Conservation (phyloP, 768 basidiomycete genomes). For the Termitomyces titanicus region DNA sequence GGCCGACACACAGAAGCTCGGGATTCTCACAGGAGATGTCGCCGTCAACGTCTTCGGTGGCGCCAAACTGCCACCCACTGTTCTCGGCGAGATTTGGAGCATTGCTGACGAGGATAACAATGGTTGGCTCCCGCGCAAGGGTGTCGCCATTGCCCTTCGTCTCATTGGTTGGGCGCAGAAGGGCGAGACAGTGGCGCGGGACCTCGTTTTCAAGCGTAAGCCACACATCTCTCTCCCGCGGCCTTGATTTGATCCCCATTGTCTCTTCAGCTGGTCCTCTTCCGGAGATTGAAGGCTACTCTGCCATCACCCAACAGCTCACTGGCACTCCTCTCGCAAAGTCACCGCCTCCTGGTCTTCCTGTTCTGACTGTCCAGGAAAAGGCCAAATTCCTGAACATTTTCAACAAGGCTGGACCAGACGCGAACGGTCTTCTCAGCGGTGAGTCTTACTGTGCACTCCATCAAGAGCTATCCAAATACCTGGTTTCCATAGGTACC, state of each 20-base stretch:
- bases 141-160: constrained; percentile 83
- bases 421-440: constrained; percentile 66
- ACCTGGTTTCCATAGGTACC: constrained; percentile 47
- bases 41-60: constrained; percentile 85
- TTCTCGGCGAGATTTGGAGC: constrained; percentile 91
- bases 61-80: constrained; percentile 71
- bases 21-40: constrained; percentile 85
- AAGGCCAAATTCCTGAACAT: constrained; percentile 78
- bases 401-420: constrained; percentile 69
- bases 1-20: constrained; percentile 75
- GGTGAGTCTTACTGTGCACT: constrained; percentile 42
- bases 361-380: constrained; percentile 75
- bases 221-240: constrained; percentile 13
- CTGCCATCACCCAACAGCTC: constrained; percentile 50
- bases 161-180: constrained; percentile 93
- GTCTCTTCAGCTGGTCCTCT: constrained; percentile 70
- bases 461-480: neutral
- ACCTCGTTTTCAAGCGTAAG: constrained; percentile 71
- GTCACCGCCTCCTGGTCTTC: constrained; percentile 60
- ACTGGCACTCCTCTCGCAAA: constrained; percentile 59
- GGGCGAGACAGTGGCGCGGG: constrained; percentile 63
- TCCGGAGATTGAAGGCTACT: constrained; percentile 73
- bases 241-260: constrained; percentile 10
- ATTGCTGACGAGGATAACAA: constrained; percentile 92
- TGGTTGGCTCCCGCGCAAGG: constrained; percentile 86